These are phyloP conservation scores for Venturia effusa DNA, from an alignment of 2,329 filamentous ascomycete species.

Conservation along the genomic window DNA sequence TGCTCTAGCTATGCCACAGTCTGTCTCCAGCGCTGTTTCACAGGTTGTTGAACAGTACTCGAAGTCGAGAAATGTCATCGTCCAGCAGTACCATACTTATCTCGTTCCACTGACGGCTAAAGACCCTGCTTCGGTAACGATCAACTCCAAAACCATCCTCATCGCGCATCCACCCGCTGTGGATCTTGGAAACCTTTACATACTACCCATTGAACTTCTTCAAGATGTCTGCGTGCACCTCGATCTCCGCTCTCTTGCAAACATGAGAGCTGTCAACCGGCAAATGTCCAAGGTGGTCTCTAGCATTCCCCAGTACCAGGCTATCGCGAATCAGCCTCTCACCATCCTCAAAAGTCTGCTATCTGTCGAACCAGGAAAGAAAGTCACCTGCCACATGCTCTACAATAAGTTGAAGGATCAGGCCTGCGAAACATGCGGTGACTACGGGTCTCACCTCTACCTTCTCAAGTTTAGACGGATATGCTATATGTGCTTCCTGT, in stretches of 20 bases:
- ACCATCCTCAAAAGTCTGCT: not conserved
- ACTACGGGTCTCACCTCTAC: not conserved
- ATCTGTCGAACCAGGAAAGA: not conserved
- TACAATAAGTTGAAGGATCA: not conserved
- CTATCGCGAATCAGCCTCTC: not conserved
- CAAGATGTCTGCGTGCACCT: not conserved
- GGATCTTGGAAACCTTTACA: not conserved
- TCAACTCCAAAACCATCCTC: not conserved
- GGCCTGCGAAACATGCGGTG: not conserved
- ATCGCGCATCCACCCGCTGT: not conserved
- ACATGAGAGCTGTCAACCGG: not conserved
- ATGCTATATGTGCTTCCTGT: not conserved
- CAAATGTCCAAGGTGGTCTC: not conserved
- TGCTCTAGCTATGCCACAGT: not conserved
- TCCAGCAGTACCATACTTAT: not conserved
- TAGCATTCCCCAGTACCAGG: not conserved
- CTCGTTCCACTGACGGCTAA: not conserved
- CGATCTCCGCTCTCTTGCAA: not conserved
- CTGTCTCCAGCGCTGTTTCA: not conserved
- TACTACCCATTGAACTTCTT: not conserved
- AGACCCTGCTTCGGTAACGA: not conserved
- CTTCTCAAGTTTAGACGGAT: not conserved
- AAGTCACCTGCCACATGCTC: not conserved
- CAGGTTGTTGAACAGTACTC: not conserved
- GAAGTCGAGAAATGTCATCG: not conserved